phyloP scores from a whole-genome alignment of 2,329 filamentous ascomycete species.

The Thermothelomyces thermophilus region DNA sequence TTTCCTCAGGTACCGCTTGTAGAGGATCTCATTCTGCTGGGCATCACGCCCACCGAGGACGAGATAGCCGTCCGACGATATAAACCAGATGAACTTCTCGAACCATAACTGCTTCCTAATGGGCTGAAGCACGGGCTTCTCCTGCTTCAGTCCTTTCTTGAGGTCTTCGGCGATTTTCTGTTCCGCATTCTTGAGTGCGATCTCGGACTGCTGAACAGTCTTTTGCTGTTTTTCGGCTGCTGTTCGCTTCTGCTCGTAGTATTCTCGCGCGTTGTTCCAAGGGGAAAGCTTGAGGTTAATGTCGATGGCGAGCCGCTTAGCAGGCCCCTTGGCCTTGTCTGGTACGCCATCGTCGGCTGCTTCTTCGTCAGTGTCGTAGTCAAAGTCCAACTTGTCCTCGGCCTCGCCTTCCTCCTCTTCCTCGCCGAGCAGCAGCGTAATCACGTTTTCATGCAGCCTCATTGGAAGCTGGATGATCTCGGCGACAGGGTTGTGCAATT shows the following conservation, averaged over 20 bases:
- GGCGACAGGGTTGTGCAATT: constrained; percentile 74
- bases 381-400: constrained; percentile 38
- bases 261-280: constrained; percentile 84
- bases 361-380: constrained; percentile 59
- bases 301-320: constrained; percentile 64
- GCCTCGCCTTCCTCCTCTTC: constrained; percentile 51
- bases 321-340: constrained; percentile 36
- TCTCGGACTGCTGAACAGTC: constrained; percentile 72
- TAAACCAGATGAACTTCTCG: constrained; percentile 93
- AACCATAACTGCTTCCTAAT: constrained; percentile 88
- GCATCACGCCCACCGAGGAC: constrained; percentile 84
- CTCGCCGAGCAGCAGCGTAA: constrained; percentile 73
- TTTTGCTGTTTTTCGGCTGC: constrained; percentile 84
- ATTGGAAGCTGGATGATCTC: constrained; percentile 79
- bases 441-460: constrained; percentile 81
- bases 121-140: constrained; percentile 79
- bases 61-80: constrained; percentile 91
- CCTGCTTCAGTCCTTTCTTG: constrained; percentile 82
- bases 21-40: constrained; percentile 88
- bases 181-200: constrained; percentile 83
- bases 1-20: constrained; percentile 75
- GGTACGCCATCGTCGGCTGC: constrained; percentile 32
- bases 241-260: constrained; percentile 81
- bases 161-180: constrained; percentile 81
- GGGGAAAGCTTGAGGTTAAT: constrained; percentile 76